Percentiles rank a stretch among this genome's conserved stretches.
Evolutionary conservation across 1,139 yeast genomes (phyloP).

Genomic region (Sugiyamaella grinbergsii): DNA sequence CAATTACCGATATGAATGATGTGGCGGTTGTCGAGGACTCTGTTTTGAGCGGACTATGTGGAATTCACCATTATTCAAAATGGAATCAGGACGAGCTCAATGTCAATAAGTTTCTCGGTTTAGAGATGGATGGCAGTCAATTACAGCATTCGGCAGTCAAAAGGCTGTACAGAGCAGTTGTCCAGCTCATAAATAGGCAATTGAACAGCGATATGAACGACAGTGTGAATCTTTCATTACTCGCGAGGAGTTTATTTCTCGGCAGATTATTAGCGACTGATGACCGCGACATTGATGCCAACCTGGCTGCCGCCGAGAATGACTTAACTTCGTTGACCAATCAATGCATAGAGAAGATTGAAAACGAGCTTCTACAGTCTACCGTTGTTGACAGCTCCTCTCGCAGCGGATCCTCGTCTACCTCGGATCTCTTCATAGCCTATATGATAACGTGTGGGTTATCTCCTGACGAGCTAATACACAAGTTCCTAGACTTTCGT

Average conservation of each 20-base stretch:
- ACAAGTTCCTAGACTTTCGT: slow-evolving; percentile 23
- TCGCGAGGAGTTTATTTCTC: slow-evolving; percentile 10
- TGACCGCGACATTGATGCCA: background rate
- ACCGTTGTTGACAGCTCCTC: background rate
- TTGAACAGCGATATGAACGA: background rate
- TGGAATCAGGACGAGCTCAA: slow-evolving; percentile 28
- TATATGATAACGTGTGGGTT: slow-evolving; percentile 26
- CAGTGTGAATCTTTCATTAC: slow-evolving; percentile 2
- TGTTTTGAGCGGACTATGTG: slow-evolving; percentile 30
- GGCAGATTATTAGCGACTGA: slow-evolving; percentile 13
- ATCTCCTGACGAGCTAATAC: slow-evolving; percentile 24
- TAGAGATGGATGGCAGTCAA: background rate
- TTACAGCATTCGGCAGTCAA: slow-evolving; percentile 20
- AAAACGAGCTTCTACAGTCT: slow-evolving; percentile 1
- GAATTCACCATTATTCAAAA: slow-evolving; percentile 25
- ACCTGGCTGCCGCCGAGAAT: background rate
- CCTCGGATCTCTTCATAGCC: slow-evolving; percentile 31
- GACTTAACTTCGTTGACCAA: background rate
- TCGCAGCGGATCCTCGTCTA: slow-evolving; percentile 8
- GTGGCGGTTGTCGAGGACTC: slow-evolving; percentile 40
- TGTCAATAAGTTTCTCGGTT: slow-evolving; percentile 18
- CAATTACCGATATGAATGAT: slow-evolving; percentile 57
- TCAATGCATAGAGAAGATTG: slow-evolving; percentile 5
- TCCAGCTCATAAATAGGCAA: slow-evolving; percentile 12
- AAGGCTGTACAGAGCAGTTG: slow-evolving; percentile 15